These are phyloP conservation scores for Aspergillus carlsbadensis DNA, from an alignment of 495 filamentous ascomycete genomes.

Conservation along the genomic window DNA sequence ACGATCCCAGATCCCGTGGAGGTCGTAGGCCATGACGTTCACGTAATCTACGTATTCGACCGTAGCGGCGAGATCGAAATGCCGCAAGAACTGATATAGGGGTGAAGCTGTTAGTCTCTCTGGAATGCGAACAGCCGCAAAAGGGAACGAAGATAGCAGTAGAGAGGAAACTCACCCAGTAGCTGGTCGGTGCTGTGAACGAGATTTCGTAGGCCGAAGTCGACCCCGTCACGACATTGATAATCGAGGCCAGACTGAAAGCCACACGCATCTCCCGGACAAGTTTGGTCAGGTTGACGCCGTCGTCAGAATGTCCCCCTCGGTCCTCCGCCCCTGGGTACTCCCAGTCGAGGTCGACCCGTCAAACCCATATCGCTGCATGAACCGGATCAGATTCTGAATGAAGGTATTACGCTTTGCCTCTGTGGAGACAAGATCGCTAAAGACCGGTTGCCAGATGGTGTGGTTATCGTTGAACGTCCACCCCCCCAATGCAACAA, in stretches of 20 bases:
- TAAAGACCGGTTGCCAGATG: neutral
- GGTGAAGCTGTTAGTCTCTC: neutral
- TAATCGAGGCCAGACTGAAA: neutral
- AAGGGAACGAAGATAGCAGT: neutral
- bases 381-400: slow-evolving; percentile 30
- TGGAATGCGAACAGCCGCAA: too few relatives aligned
- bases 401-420: slow-evolving; percentile 37
- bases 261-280: neutral
- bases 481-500: slow-evolving; percentile 14
- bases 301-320: slow-evolving; percentile 39
- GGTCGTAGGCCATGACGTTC: slow-evolving; percentile 57
- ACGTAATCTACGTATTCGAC: slow-evolving; percentile 46
- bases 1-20: slow-evolving; percentile 15
- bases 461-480: slow-evolving; percentile 7
- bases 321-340: slow-evolving; percentile 36
- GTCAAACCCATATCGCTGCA: slow-evolving; percentile 46
- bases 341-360: slow-evolving; percentile 47
- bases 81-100: neutral
- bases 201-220: slow-evolving; percentile 27
- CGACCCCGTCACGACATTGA: neutral
- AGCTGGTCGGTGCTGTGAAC: slow-evolving; percentile 37
- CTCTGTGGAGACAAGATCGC: slow-evolving; percentile 18
- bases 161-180: slow-evolving; percentile 30
- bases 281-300: slow-evolving; percentile 37
- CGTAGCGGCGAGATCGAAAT: slow-evolving; percentile 29